A percentile compares a stretch with the other conserved stretches of the same genome.
Evolutionary conservation across 179 eudicot genomes (phyloP).

Genomic region (Vitellaria paradoxa): DNA sequence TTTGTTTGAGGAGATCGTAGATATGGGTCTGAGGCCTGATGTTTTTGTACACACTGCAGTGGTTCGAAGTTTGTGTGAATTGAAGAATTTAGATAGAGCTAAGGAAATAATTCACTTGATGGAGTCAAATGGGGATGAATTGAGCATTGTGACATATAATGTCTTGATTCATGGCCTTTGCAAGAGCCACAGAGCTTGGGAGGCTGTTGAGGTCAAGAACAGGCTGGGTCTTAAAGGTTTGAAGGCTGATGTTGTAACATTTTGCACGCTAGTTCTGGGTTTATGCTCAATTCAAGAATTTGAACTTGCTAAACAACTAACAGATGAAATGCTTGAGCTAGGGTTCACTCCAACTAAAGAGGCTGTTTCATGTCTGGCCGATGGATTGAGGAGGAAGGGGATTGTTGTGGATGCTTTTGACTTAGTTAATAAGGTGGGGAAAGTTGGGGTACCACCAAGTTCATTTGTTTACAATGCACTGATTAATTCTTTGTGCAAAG

Average conservation of each 20-base stretch:
- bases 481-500: constrained; percentile 61
- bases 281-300: constrained; percentile 49
- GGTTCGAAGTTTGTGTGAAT: constrained; percentile 67
- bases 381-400: constrained; percentile 69
- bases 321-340: constrained; percentile 56
- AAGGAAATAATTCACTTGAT: constrained; percentile 36
- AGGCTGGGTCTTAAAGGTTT: constrained; percentile 45
- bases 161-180: constrained; percentile 73
- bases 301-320: constrained; percentile 33
- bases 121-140: constrained; percentile 49
- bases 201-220: constrained; percentile 66
- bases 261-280: constrained; percentile 66
- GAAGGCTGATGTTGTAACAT: constrained; percentile 67
- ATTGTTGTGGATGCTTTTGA: constrained; percentile 43
- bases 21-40: constrained; percentile 38
- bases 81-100: constrained; percentile 55
- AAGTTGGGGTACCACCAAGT: constrained; percentile 48
- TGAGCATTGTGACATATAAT: constrained; percentile 63
- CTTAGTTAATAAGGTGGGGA: constrained; percentile 43
- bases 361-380: constrained; percentile 58
- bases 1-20: constrained; percentile 43
- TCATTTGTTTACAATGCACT: constrained; percentile 61
- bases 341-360: constrained; percentile 66
- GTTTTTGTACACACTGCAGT: constrained; percentile 55
- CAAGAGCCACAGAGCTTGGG: constrained; percentile 44